Conservation (phyloP, 1,139 yeast species). For the Candida frijolesensis region DNA sequence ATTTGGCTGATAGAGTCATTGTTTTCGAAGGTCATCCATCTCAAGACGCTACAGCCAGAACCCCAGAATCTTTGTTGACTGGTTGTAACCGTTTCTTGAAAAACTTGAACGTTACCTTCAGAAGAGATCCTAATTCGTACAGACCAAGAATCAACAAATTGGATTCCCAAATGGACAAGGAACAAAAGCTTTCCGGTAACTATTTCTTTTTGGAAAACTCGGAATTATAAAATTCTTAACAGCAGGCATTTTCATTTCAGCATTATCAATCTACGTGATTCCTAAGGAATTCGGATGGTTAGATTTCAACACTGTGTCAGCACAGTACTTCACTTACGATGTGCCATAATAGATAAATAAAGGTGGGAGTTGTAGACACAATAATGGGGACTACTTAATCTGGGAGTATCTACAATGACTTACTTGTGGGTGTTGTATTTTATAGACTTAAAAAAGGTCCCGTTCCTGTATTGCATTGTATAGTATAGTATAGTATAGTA, state of each 20-base stretch:
- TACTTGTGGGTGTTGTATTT: constrained; percentile 2
- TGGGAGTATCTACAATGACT: background rate
- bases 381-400: background rate
- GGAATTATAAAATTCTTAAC: constrained; percentile 23
- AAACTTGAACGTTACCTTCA: constrained; percentile 95
- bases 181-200: constrained; percentile 88
- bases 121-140: constrained; percentile 97
- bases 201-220: constrained; percentile 88
- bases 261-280: background rate
- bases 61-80: constrained; percentile 90
- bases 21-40: constrained; percentile 97
- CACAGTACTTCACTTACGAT: constrained; percentile 4
- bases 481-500: background rate
- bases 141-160: constrained; percentile 98
- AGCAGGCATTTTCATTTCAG: constrained; percentile 6
- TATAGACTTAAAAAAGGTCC: constrained; percentile 3
- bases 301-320: constrained; percentile 2
- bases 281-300: constrained; percentile 1
- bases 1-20: constrained; percentile 96
- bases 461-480: background rate
- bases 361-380: background rate
- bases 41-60: constrained; percentile 73
- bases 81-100: constrained; percentile 97
- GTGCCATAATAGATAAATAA: constrained; percentile 1
- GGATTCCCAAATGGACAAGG: constrained; percentile 98